Evolutionary conservation across 805 yeast species (phyloP).

Genomic region (Sugiyamaella boreocaroliniensis): DNA sequence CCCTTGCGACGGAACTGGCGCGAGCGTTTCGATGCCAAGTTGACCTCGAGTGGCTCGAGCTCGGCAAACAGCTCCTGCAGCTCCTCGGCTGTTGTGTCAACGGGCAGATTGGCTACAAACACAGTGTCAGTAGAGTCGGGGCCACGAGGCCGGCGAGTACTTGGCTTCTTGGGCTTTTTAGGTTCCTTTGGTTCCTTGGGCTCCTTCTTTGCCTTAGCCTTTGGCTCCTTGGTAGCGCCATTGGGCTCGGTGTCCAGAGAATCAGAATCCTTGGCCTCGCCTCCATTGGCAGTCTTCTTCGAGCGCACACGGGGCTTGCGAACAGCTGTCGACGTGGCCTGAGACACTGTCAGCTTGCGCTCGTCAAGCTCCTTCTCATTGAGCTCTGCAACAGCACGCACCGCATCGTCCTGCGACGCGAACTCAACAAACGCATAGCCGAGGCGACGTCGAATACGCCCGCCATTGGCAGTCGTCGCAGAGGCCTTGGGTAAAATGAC

Average conservation of each 20-base stretch:
- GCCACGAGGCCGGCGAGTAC: constrained; percentile 41
- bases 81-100: constrained; percentile 41
- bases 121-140: constrained; percentile 49
- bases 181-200: constrained; percentile 3
- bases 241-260: constrained; percentile 10
- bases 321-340: constrained; percentile 22
- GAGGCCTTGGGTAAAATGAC: constrained; percentile 33
- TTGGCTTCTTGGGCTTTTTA: neutral
- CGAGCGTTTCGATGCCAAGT: constrained; percentile 17
- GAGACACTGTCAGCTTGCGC: constrained; percentile 26
- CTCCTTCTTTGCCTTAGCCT: constrained; percentile 10
- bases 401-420: constrained; percentile 35
- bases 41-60: constrained; percentile 30
- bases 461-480: constrained; percentile 12
- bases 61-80: constrained; percentile 38
- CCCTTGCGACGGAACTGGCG: constrained; percentile 16
- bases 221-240: neutral
- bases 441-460: constrained; percentile 21
- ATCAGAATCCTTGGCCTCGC: constrained; percentile 12
- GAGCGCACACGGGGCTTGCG: constrained; percentile 3
- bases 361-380: constrained; percentile 29
- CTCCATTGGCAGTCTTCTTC: neutral
- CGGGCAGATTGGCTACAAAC: constrained; percentile 55
- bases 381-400: constrained; percentile 37
- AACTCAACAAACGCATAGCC: constrained; percentile 53